Evolutionary conservation across 768 basidiomycete species (phyloP).

Genomic region (Mycena chlorophos): DNA sequence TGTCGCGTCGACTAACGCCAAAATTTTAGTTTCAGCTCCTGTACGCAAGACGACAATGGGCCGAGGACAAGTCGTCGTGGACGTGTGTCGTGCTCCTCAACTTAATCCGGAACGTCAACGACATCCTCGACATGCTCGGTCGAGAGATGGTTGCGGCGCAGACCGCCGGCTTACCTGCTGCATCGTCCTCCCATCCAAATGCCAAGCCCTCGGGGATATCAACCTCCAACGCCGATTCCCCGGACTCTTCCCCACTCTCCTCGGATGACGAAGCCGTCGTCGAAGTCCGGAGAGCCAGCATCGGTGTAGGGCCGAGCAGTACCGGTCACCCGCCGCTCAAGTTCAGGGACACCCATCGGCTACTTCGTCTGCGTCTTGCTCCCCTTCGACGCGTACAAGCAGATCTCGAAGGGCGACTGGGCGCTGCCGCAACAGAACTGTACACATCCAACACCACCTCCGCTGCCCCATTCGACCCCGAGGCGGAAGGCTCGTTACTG

Average conservation of each 20-base stretch:
- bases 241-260: slow-evolving; percentile 25
- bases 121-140: slow-evolving; percentile 56
- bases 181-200: slow-evolving; percentile 6
- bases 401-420: slow-evolving; percentile 61
- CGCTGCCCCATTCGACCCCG: slow-evolving; percentile 43
- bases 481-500: slow-evolving; percentile 26
- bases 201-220: slow-evolving; percentile 13
- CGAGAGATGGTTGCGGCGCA: slow-evolving; percentile 52
- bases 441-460: slow-evolving; percentile 39
- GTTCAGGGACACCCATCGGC: slow-evolving; percentile 63
- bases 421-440: slow-evolving; percentile 56
- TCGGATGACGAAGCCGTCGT: slow-evolving; percentile 10
- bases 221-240: slow-evolving; percentile 23
- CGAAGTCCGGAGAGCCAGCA: neutral
- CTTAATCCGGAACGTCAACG: slow-evolving; percentile 71
- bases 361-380: slow-evolving; percentile 56
- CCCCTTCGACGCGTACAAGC: slow-evolving; percentile 58
- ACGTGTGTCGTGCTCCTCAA: slow-evolving; percentile 77
- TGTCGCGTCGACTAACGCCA: neutral
- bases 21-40: slow-evolving; percentile 68
- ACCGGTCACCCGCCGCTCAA: slow-evolving; percentile 29
- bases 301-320: slow-evolving; percentile 36
- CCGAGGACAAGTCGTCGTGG: slow-evolving; percentile 70
- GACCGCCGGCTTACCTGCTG: slow-evolving; percentile 15
- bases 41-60: slow-evolving; percentile 70